These are phyloP conservation scores for Citrus australasica DNA, from an alignment of 345 rosid species.

Conservation along the genomic window DNA sequence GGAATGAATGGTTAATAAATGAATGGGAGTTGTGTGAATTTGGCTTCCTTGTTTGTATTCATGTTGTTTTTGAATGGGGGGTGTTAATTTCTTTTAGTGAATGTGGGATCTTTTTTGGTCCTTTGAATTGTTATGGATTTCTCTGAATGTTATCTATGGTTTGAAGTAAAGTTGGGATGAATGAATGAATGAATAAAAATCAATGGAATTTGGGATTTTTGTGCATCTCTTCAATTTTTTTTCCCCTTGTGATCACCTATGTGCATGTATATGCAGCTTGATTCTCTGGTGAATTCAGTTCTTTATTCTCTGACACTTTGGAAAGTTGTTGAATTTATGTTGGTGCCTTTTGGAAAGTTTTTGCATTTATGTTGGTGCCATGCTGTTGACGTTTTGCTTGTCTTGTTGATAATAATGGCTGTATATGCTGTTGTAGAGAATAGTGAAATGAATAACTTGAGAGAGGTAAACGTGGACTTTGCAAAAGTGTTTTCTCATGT, in stretches of 20 bases:
- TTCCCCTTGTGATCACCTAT: not conserved
- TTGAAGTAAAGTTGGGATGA: not conserved
- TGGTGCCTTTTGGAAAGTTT: not conserved
- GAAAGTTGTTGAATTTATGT: not conserved
- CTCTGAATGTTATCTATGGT: not conserved
- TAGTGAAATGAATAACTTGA: not conserved
- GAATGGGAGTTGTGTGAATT: slow-evolving; percentile 1
- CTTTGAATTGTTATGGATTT: not conserved
- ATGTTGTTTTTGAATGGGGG: not conserved
- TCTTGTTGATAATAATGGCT: not conserved
- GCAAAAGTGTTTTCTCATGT: not conserved
- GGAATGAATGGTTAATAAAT: slow-evolving; percentile 5
- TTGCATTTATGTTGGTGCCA: not conserved
- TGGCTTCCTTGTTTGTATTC: not conserved
- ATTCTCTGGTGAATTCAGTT: not conserved
- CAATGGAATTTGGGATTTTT: not conserved
- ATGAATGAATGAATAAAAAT: not conserved
- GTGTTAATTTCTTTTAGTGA: not conserved
- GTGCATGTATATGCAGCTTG: not conserved
- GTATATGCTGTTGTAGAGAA: not conserved
- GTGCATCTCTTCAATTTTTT: not conserved
- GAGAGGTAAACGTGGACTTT: not conserved
- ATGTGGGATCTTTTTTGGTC: not conserved
- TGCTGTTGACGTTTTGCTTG: not conserved
- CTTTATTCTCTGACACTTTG: not conserved